phyloP scores from a whole-genome alignment of 1,284 basidiomycete species.

The Microbotryum violaceum region DNA sequence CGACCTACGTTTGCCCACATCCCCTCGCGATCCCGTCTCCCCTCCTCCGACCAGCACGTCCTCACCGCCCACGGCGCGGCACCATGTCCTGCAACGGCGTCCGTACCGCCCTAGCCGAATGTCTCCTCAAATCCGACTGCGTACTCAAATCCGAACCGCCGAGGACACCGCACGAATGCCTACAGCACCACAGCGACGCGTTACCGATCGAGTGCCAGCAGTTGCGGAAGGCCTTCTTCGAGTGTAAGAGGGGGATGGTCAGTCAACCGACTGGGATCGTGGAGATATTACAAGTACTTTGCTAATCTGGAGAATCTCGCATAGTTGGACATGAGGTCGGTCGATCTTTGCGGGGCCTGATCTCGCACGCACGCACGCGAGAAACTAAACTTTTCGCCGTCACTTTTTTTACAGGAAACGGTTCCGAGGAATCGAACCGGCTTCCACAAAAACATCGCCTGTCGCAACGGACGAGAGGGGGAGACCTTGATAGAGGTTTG shows the following conservation, averaged over 20 bases:
- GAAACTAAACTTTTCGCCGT: too few relatives aligned
- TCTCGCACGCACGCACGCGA: not conserved
- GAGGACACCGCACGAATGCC: slow-evolving; percentile 54
- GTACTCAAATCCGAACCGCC: slow-evolving; percentile 51
- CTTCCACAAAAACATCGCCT: too few relatives aligned
- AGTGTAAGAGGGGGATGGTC: slow-evolving; percentile 82
- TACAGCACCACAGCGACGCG: slow-evolving; percentile 61
- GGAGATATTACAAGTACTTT: too few relatives aligned
- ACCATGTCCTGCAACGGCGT: slow-evolving; percentile 69
- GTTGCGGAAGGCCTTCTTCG: slow-evolving; percentile 67
- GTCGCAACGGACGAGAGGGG: too few relatives aligned
- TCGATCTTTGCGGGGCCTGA: too few relatives aligned
- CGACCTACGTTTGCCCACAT: too few relatives aligned
- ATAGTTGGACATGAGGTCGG: slow-evolving; percentile 32
- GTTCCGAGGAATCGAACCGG: slow-evolving; percentile 29
- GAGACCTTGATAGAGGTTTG: too few relatives aligned
- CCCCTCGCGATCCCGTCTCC: not conserved
- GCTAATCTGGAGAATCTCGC: not conserved
- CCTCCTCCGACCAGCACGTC: not conserved
- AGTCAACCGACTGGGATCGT: slow-evolving; percentile 36
- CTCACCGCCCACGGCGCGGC: not conserved
- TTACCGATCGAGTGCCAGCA: slow-evolving; percentile 67
- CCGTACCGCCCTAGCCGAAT: slow-evolving; percentile 64
- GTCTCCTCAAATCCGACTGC: slow-evolving; percentile 70
- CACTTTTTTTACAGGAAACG: slow-evolving; percentile 18